Evolutionary conservation across 345 rosid species (phyloP), one percentile per base, ranked within the genome.

Genomic region (Nasturtium officinale): DNA sequence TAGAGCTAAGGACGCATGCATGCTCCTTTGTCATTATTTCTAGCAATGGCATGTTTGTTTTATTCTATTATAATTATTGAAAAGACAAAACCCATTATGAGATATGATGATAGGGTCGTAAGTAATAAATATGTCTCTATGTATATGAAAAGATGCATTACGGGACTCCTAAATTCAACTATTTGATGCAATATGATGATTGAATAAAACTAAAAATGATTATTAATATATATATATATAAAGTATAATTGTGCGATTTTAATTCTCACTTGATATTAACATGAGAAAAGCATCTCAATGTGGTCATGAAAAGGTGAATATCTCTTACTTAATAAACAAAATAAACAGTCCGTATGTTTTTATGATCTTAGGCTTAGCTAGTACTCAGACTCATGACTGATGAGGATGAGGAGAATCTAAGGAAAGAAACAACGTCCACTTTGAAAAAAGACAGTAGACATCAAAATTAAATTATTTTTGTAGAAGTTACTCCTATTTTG

Each of bases 31-130:
- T 75, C 64, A 61, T 68, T 75, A 61, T 75, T 75, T 61, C 64
- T 61, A 75, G 28, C 74, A 68, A 61, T 75, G 32, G 23, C 16
- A 43, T 43, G 33, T 65, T 75, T 75, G 79, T 68, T 75, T 61
- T 53, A 37, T 60, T 29, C 37, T 15, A 38, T 66, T 51, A 13
- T 77, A 46, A 72, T 66, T 79, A 48, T 56, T 66, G 69, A 55
- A 42, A 81, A 76, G 85, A 82, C 82, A 82, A 85, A 85, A 77
- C 62, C 72, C 81, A 86, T 84, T 72, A 83, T 78, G 85, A 42
- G 60, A 53, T 58, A 58, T 77, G 76, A 76, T 81, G 75, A 80
- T 85, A 72, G 62, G 73, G 66, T 73, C 64, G 52, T 55, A 65
- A 32, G 50, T 58, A 76, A 80, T 71, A 73, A 79, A 75, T 69